These are phyloP conservation scores for Candida tammaniensis DNA, from an alignment of 805 yeast species.

Conservation along the genomic window DNA sequence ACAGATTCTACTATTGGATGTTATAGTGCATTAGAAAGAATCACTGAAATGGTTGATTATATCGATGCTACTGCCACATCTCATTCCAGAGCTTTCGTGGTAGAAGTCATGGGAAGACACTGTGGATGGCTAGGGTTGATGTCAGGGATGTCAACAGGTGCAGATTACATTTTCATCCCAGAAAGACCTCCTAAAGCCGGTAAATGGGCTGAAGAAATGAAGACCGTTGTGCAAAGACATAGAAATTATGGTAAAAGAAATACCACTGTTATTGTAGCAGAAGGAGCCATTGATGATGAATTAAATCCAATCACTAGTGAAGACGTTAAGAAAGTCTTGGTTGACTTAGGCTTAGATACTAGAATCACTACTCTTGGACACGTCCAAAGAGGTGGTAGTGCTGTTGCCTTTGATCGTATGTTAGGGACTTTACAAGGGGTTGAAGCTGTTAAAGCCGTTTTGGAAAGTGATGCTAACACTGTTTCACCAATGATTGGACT, in stretches of 20 bases:
- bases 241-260: slow-evolving; percentile 71
- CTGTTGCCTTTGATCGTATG: slow-evolving; percentile 70
- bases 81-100: slow-evolving; percentile 79
- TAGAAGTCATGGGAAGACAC: slow-evolving; percentile 88
- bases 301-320: slow-evolving; percentile 64
- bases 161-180: slow-evolving; percentile 78
- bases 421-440: slow-evolving; percentile 80
- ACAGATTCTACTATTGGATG: slow-evolving; percentile 84
- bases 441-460: slow-evolving; percentile 73
- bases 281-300: slow-evolving; percentile 75
- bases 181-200: slow-evolving; percentile 67
- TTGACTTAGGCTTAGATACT: slow-evolving; percentile 69
- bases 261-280: slow-evolving; percentile 78
- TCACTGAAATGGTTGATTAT: slow-evolving; percentile 72
- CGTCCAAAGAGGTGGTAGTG: slow-evolving; percentile 82
- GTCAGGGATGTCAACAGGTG: slow-evolving; percentile 79
- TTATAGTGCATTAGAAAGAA: slow-evolving; percentile 72
- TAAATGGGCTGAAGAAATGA: slow-evolving; percentile 68
- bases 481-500: slow-evolving; percentile 80
- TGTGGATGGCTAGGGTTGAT: slow-evolving; percentile 85
- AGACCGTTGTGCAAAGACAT: slow-evolving; percentile 60
- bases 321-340: slow-evolving; percentile 64
- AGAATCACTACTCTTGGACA: slow-evolving; percentile 77
- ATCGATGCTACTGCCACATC: slow-evolving; percentile 83
- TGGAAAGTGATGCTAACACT: slow-evolving; percentile 64